Evolutionary conservation across 1,139 yeast species (phyloP).

Genomic region (Yarrowia galli): DNA sequence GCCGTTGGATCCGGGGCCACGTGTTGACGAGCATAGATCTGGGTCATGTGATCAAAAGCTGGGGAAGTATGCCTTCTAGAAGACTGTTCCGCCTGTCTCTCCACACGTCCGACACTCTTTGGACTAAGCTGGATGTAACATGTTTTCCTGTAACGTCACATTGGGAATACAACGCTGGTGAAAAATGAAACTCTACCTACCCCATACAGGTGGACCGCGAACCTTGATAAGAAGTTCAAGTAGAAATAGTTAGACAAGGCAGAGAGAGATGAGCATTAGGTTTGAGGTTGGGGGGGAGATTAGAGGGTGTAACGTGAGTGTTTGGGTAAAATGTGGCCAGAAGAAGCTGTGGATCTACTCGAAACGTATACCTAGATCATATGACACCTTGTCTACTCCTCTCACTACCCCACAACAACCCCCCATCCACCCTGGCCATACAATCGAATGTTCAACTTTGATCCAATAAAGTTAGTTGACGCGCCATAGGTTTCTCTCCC

Average conservation of each 20-base stretch:
- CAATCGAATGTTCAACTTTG: no score
- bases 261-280: background rate
- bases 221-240: slow-evolving; percentile 20
- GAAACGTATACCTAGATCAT: no score
- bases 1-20: background rate
- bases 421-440: no score
- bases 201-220: slow-evolving; percentile 26
- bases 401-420: no score
- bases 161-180: slow-evolving; percentile 31
- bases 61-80: background rate
- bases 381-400: no score
- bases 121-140: background rate
- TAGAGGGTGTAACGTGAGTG: no score
- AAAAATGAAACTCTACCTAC: slow-evolving; percentile 24
- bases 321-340: no score
- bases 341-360: no score
- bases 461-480: slow-evolving; percentile 10
- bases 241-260: slow-evolving; percentile 4
- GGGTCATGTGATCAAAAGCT: background rate
- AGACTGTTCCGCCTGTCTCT: background rate
- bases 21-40: background rate
- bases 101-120: slow-evolving; percentile 8
- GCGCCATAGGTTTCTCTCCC: slow-evolving; percentile 31
- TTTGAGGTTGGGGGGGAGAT: slow-evolving; percentile 1
- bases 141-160: slow-evolving; percentile 5